These are phyloP conservation scores for Calonectria honghensis DNA, from an alignment of 2,329 filamentous ascomycete species.

Conservation along the genomic window DNA sequence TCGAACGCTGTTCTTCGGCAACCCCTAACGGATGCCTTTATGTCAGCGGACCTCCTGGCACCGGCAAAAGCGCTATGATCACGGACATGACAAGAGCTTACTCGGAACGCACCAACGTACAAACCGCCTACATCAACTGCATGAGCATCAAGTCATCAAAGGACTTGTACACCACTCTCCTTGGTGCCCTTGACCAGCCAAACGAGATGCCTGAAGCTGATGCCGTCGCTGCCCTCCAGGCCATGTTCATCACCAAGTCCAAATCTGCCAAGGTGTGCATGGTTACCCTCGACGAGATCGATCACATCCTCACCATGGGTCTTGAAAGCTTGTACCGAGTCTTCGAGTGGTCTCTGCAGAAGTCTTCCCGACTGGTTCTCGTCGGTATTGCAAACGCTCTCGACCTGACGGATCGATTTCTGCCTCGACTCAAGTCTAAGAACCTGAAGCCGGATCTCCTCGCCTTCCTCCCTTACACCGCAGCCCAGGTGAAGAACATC, in stretches of 20 bases:
- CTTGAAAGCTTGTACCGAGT: constrained; percentile 91
- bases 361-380: constrained; percentile 85
- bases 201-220: constrained; percentile 78
- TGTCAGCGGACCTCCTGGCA: constrained; percentile 95
- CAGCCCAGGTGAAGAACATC: constrained; percentile 89
- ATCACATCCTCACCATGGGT: constrained; percentile 92
- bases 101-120: constrained; percentile 71
- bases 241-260: constrained; percentile 80
- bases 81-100: constrained; percentile 83
- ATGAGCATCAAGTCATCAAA: constrained; percentile 95
- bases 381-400: constrained; percentile 97
- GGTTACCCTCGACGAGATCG: constrained; percentile 96
- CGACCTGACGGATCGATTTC: constrained; percentile 94
- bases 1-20: constrained; percentile 77
- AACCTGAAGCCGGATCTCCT: constrained; percentile 93
- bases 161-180: constrained; percentile 87
- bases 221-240: constrained; percentile 80
- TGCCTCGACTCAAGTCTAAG: constrained; percentile 93
- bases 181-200: constrained; percentile 80
- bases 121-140: constrained; percentile 91
- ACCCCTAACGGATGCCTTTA: constrained; percentile 88
- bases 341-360: constrained; percentile 96
- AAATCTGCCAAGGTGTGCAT: constrained; percentile 78
- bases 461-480: constrained; percentile 94
- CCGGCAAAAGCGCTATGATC: constrained; percentile 96